phyloP scores from a whole-genome alignment of 2,329 filamentous ascomycete species.

The Elsinoe fawcettii region DNA sequence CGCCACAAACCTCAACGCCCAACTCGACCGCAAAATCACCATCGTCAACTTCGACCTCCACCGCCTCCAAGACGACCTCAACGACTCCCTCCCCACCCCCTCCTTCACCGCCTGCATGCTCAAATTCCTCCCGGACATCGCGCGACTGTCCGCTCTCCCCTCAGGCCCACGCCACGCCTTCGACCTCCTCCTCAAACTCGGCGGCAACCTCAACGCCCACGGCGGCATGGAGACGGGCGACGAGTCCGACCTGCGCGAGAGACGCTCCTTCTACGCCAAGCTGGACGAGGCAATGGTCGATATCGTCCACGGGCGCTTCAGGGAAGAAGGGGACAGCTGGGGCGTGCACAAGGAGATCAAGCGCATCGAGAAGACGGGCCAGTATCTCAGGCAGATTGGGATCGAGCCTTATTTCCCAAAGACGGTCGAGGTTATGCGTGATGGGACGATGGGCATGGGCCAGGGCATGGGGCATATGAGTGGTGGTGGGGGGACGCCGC shows the following conservation, averaged over 20 bases:
- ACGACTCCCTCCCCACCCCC: constrained; percentile 45
- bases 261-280: constrained; percentile 42
- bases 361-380: constrained; percentile 49
- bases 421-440: constrained; percentile 44
- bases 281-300: constrained; percentile 47
- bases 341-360: constrained; percentile 46
- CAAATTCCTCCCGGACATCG: constrained; percentile 48
- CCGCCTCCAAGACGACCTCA: constrained; percentile 48
- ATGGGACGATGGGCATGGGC: constrained; percentile 21
- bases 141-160: constrained; percentile 42
- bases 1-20: constrained; percentile 46
- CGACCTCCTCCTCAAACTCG: constrained; percentile 48
- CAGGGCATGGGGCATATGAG: constrained; percentile 1
- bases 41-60: constrained; percentile 52
- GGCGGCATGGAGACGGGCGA: constrained; percentile 45
- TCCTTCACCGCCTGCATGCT: constrained; percentile 48
- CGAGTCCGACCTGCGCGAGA: constrained; percentile 40
- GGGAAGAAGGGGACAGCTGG: constrained; percentile 45
- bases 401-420: constrained; percentile 48
- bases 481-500: constrained; percentile 18
- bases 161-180: constrained; percentile 44
- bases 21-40: constrained; percentile 51
- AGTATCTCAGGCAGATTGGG: constrained; percentile 44
- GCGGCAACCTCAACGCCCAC: constrained; percentile 49
- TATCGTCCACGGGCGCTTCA: constrained; percentile 43